Conservation (phyloP, 75 land plant genomes). For the Cunninghamia lanceolata region DNA sequence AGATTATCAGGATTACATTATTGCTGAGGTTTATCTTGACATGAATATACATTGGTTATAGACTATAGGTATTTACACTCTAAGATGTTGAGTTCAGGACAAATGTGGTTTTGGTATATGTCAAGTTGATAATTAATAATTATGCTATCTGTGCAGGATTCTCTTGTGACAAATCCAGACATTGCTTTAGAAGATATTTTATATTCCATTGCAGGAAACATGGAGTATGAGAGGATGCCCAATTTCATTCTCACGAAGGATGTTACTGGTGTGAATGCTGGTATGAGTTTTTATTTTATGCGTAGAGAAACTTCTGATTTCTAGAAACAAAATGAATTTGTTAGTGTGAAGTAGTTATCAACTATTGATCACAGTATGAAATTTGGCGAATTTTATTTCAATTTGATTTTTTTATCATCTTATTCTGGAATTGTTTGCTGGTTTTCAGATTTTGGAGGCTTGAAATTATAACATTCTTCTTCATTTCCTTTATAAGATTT, state of each 20-base stretch:
- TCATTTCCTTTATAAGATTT: background rate
- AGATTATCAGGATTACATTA: background rate
- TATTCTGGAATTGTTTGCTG: background rate
- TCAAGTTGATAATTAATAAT: background rate
- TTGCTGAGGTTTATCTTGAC: background rate
- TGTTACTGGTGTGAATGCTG: slow-evolving; percentile 70
- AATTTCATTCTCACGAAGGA: slow-evolving; percentile 66
- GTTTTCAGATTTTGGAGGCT: background rate
- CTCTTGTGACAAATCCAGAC: slow-evolving; percentile 56
- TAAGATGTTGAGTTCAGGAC: background rate
- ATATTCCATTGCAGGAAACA: slow-evolving; percentile 31
- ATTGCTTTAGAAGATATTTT: slow-evolving; percentile 55
- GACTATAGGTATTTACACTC: background rate
- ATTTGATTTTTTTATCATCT: background rate
- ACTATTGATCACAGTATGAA: background rate
- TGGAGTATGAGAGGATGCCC: slow-evolving; percentile 36
- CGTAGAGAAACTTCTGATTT: background rate
- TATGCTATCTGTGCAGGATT: slow-evolving; percentile 38
- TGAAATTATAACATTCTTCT: background rate
- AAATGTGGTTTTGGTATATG: background rate
- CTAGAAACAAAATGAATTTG: background rate
- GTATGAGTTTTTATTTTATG: slow-evolving; percentile 16
- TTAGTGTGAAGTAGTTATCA: background rate
- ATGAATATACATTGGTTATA: background rate
- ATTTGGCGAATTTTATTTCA: background rate